These are phyloP conservation scores for Bipolaris bicolor DNA, from an alignment of 2,329 filamentous ascomycete genomes.

Conservation along the genomic window DNA sequence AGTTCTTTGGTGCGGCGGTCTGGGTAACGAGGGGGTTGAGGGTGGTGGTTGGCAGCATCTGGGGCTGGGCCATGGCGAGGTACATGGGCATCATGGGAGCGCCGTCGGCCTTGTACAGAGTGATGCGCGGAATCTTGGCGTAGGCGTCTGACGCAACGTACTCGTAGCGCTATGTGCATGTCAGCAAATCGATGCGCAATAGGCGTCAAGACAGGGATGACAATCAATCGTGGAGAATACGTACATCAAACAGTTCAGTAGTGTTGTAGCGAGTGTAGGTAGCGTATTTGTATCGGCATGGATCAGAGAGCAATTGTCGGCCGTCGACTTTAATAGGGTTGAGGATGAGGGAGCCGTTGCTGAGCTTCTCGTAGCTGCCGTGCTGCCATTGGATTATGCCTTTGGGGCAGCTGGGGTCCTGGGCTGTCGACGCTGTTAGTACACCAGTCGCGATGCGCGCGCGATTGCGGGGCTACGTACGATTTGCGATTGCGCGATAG, in stretches of 20 bases:
- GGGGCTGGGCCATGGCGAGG: conserved; percentile 65
- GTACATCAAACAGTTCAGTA: conserved; percentile 66
- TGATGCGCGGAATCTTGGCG: conserved; percentile 66
- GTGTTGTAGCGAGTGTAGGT: conserved; percentile 72
- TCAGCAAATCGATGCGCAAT: conserved; percentile 1
- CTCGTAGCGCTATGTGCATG: conserved; percentile 50
- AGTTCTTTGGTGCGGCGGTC: conserved; percentile 45
- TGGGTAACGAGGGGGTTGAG: conserved; percentile 61
- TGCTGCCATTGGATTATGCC: conserved; percentile 77
- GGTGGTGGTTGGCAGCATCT: conserved; percentile 73
- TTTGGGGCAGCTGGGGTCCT: conserved; percentile 65
- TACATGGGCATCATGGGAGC: conserved; percentile 72
- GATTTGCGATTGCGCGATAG: conserved; percentile 72
- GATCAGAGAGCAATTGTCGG: conserved; percentile 69
- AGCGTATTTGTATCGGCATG: conserved; percentile 62
- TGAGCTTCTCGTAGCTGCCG: conserved; percentile 63
- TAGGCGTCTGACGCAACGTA: conserved; percentile 62
- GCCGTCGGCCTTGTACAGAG: conserved; percentile 69
- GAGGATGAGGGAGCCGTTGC: conserved; percentile 65
- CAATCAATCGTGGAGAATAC: conserved; percentile 1
- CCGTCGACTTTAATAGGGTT: conserved; percentile 70
- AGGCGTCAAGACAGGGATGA: background rate
- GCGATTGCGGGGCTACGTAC: conserved; percentile 53
- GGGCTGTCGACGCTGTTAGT: conserved; percentile 54
- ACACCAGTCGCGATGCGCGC: background rate